Conservation (phyloP, 179 eudicot genomes). For the Nepenthes alata region DNA sequence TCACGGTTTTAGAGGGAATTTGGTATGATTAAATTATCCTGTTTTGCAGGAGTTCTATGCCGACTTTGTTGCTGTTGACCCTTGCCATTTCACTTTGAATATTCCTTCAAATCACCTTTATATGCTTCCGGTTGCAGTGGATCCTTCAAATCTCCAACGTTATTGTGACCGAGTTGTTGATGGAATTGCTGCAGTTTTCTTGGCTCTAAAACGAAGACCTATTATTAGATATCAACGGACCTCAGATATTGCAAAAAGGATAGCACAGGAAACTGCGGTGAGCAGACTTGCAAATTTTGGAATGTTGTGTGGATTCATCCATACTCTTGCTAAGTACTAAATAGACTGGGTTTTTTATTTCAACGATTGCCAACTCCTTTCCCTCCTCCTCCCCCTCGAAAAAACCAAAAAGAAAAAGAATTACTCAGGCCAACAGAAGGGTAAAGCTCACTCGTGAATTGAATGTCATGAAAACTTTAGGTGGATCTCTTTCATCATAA, state of each 20-base stretch:
- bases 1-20: not conserved
- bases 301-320: not conserved
- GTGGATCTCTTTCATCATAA: no score
- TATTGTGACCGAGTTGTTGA: conserved; percentile 79
- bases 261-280: conserved; percentile 71
- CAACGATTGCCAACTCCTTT: no score
- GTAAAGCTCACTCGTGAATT: no score
- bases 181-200: conserved; percentile 73
- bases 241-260: conserved; percentile 81
- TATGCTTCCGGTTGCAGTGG: conserved; percentile 83
- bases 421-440: no score
- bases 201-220: conserved; percentile 80
- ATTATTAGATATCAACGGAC: conserved; percentile 72
- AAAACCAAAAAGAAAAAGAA: no score
- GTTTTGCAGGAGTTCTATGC: conserved; percentile 75
- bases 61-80: conserved; percentile 76
- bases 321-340: not conserved
- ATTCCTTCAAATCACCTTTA: conserved; percentile 60
- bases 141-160: conserved; percentile 55
- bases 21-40: conserved; percentile 5
- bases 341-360: no score
- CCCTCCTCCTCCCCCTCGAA: no score
- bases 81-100: conserved; percentile 69
- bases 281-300: conserved; percentile 16
- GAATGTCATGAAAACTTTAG: no score